Conservation (phyloP, 2,329 filamentous ascomycete species). For the Aspergillus quadrilineatus region DNA sequence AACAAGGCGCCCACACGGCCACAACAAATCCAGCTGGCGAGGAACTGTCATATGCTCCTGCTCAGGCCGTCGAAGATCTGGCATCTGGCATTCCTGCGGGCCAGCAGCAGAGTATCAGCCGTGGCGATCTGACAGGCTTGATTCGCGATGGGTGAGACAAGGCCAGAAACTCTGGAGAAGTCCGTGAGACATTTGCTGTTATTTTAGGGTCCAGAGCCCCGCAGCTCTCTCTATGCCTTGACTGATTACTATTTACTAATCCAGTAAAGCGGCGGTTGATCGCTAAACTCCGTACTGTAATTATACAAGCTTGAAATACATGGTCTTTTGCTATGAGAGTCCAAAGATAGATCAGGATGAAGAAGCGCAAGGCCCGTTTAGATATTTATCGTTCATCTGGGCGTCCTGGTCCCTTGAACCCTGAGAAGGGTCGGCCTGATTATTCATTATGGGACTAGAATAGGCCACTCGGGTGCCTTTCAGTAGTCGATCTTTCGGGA, state of each 20-base stretch:
- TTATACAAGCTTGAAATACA: too few relatives aligned
- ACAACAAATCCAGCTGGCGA: not conserved
- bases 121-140: slow-evolving; percentile 7
- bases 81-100: not conserved
- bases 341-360: too few relatives aligned
- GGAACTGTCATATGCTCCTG: not conserved
- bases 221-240: not conserved
- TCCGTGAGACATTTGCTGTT: slow-evolving; percentile 25
- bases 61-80: not conserved
- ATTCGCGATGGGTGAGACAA: slow-evolving; percentile 17
- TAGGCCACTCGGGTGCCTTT: not conserved
- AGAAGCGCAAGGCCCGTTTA: too few relatives aligned
- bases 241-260: slow-evolving; percentile 12
- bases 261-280: too few relatives aligned
- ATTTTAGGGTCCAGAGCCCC: slow-evolving; percentile 22
- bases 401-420: not conserved
- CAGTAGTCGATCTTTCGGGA: slow-evolving; percentile 1
- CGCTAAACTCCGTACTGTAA: not conserved
- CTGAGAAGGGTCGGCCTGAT: not conserved
- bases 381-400: not conserved
- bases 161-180: not conserved
- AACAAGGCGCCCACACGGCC: slow-evolving; percentile 10
- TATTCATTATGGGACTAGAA: not conserved
- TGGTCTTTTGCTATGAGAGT: too few relatives aligned
- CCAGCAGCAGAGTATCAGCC: not conserved